phyloP scores from a whole-genome alignment of 1,284 basidiomycete genomes.

The Sanghuangporus weigelae region DNA sequence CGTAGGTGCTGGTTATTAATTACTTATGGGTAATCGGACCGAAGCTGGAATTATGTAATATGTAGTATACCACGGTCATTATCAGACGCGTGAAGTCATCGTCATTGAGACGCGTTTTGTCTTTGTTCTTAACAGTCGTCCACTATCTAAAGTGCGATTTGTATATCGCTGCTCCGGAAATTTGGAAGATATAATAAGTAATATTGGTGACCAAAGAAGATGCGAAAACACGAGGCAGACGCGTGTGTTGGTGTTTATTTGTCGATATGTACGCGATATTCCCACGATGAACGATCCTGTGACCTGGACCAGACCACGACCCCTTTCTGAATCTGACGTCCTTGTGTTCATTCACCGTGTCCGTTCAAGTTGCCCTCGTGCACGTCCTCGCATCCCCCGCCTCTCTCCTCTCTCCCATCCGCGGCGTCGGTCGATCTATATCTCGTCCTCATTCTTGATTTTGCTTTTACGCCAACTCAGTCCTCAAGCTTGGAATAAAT shows the following conservation, averaged over 20 bases:
- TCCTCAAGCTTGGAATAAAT: background rate
- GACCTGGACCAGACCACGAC: background rate
- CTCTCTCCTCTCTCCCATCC: slow-evolving; percentile 8
- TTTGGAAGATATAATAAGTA: too few species aligned
- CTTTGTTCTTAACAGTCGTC: background rate
- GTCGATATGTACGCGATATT: background rate
- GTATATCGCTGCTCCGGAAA: background rate
- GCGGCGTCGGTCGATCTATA: slow-evolving; percentile 9
- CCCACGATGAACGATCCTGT: background rate
- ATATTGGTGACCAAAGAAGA: background rate
- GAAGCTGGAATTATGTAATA: slow-evolving; percentile 10
- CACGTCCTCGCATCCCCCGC: slow-evolving; percentile 9
- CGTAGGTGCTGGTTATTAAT: background rate
- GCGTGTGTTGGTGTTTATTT: slow-evolving; percentile 1
- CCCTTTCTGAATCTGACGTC: slow-evolving; percentile 7
- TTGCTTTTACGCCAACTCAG: slow-evolving; percentile 6
- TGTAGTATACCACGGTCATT: slow-evolving; percentile 16
- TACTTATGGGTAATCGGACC: background rate
- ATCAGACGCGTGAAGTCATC: slow-evolving; percentile 19
- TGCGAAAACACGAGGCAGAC: background rate
- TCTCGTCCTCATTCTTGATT: slow-evolving; percentile 19
- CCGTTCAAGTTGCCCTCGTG: background rate
- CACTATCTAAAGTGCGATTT: background rate
- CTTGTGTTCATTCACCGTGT: slow-evolving; percentile 11
- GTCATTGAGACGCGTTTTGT: background rate